phyloP scores from a whole-genome alignment of 1,284 basidiomycete species.

The Termitomyces sp. region DNA sequence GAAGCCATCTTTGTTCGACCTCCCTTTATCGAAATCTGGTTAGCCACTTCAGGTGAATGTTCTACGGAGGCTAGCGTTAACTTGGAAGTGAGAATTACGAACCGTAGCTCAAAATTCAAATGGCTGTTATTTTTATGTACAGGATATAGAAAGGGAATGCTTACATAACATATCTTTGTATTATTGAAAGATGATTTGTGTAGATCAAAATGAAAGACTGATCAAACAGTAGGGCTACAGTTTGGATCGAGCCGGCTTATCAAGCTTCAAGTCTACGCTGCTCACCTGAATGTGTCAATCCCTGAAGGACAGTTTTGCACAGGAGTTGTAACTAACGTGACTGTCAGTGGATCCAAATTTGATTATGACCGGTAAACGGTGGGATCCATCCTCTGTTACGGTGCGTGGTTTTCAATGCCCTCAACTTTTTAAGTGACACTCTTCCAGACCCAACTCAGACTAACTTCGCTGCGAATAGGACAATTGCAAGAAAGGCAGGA shows the following conservation, averaged over 20 bases:
- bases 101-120: too few relatives aligned
- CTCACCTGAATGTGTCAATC: not conserved
- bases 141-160: not conserved
- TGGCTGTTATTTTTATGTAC: too few relatives aligned
- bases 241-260: not conserved
- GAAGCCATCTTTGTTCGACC: not conserved
- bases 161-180: not conserved
- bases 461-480: conserved; percentile 58
- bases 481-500: conserved; percentile 68
- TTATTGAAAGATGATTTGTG: not conserved
- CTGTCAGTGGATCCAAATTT: not conserved
- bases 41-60: not conserved
- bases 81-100: not conserved
- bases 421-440: conserved; percentile 1
- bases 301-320: not conserved
- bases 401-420: conserved; percentile 24
- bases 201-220: too few relatives aligned
- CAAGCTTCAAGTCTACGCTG: not conserved
- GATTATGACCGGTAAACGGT: conserved; percentile 18
- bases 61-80: not conserved
- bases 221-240: too few relatives aligned
- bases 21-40: not conserved
- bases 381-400: conserved; percentile 46
- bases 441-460: conserved; percentile 53
- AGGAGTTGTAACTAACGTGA: not conserved